These are phyloP conservation scores for Phyllachora maydis DNA, from an alignment of 2,329 filamentous ascomycete species.

Conservation along the genomic window DNA sequence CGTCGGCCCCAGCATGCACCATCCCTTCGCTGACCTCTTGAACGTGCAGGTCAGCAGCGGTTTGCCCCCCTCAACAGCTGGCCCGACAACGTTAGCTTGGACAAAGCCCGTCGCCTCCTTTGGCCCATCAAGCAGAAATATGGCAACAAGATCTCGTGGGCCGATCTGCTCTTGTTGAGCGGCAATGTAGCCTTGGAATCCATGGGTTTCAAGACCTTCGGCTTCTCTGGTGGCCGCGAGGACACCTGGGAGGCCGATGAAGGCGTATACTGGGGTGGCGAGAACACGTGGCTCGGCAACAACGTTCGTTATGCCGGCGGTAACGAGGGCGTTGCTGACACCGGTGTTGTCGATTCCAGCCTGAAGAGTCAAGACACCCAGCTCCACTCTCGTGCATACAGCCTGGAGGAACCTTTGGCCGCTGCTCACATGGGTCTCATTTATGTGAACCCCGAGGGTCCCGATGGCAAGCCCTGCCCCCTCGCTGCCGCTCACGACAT, in stretches of 20 bases:
- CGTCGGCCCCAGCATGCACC: no score
- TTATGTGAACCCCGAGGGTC: conserved; percentile 66
- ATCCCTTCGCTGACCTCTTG: no score
- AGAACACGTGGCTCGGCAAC: conserved; percentile 57
- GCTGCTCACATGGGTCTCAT: conserved; percentile 60
- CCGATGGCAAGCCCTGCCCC: conserved; percentile 51
- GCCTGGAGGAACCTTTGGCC: conserved; percentile 47
- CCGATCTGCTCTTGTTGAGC: conserved; percentile 48
- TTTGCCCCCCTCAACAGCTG: conserved; percentile 68
- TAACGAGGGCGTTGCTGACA: conserved; percentile 24
- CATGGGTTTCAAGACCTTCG: conserved; percentile 55
- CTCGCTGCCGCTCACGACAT: conserved; percentile 51
- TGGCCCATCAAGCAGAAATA: conserved; percentile 79
- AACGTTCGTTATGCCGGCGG: conserved; percentile 44
- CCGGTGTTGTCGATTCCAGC: conserved; percentile 8
- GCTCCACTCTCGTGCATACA: conserved; percentile 35
- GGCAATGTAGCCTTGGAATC: conserved; percentile 61
- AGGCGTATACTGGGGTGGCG: conserved; percentile 57
- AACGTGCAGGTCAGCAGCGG: conserved; percentile 60
- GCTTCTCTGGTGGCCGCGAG: conserved; percentile 50
- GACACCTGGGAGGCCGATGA: conserved; percentile 62
- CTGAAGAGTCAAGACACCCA: conserved; percentile 20
- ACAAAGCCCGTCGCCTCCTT: conserved; percentile 62
- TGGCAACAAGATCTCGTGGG: conserved; percentile 66
- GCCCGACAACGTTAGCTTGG: conserved; percentile 60